Percentiles rank a stretch among this genome's conserved stretches.
phyloP scores from a whole-genome alignment of 129 eudicot species.

The Kitagawia praeruptora region DNA sequence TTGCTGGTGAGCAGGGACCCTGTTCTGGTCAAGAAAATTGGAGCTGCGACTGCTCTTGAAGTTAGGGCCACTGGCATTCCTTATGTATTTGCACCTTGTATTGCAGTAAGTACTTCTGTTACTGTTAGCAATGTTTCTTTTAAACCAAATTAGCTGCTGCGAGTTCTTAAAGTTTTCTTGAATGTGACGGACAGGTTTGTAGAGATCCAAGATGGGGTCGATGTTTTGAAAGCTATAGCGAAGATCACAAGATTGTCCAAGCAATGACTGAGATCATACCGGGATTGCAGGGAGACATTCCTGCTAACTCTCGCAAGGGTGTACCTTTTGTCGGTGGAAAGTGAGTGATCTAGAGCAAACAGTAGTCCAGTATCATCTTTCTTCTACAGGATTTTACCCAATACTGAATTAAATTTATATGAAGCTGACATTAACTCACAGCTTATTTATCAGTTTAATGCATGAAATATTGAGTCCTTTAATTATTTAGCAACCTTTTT shows the following conservation, averaged over 20 bases:
- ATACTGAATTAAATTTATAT: not conserved
- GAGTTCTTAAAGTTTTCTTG: not conserved
- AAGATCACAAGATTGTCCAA: constrained; percentile 57
- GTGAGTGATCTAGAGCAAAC: constrained; percentile 27
- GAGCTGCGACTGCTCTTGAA: constrained; percentile 86
- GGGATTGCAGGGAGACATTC: constrained; percentile 76
- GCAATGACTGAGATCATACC: constrained; percentile 76
- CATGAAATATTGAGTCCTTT: not conserved
- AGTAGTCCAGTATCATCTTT: not conserved
- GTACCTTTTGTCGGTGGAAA: constrained; percentile 68
- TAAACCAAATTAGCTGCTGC: not conserved
- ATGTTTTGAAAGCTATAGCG: constrained; percentile 79
- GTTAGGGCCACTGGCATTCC: constrained; percentile 83
- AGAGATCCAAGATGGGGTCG: constrained; percentile 96
- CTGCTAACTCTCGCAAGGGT: constrained; percentile 41
- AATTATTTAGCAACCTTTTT: too few species aligned
- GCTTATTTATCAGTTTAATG: not conserved
- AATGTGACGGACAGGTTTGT: constrained; percentile 43
- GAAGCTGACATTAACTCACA: not conserved
- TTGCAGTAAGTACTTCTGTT: constrained; percentile 41
- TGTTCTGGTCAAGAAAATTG: constrained; percentile 57
- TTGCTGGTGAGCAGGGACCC: constrained; percentile 44
- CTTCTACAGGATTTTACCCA: not conserved
- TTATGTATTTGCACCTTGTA: constrained; percentile 82
- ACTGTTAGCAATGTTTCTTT: not conserved